Conservation (phyloP, 495 filamentous ascomycete species). For the Neurospora sp. region DNA sequence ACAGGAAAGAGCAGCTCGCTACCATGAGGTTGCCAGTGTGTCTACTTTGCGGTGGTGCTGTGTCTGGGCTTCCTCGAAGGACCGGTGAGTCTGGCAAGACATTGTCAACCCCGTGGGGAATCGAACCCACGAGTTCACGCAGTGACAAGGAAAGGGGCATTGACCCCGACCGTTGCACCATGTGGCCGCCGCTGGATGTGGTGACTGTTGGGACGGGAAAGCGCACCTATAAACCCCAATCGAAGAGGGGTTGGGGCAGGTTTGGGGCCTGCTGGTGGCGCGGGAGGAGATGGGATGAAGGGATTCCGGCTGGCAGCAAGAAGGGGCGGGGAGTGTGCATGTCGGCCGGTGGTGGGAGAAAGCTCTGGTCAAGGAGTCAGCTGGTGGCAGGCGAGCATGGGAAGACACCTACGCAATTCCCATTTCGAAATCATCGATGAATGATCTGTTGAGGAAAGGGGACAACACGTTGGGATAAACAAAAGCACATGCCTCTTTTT, state of each 20-base stretch:
- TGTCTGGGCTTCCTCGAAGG: background rate
- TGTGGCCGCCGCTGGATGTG: background rate
- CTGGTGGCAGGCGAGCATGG: background rate
- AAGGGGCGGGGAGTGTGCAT: background rate
- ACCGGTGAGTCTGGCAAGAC: background rate
- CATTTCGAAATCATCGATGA: background rate
- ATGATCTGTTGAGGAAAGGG: background rate
- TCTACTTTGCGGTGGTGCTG: background rate
- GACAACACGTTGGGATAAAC: background rate
- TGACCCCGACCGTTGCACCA: background rate
- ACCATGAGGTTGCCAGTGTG: background rate
- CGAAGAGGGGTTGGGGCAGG: background rate
- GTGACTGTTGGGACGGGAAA: background rate
- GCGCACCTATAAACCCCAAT: background rate
- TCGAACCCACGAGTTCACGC: background rate
- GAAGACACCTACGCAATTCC: background rate
- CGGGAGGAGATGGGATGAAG: background rate
- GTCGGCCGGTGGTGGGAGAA: background rate
- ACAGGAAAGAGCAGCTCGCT: background rate
- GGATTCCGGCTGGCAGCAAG: background rate
- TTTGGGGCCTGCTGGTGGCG: background rate
- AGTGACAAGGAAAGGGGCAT: background rate
- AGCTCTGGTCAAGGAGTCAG: background rate
- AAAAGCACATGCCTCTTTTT: background rate
- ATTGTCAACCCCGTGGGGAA: background rate